Conservation (phyloP, 768 basidiomycete genomes). For the Calocybe indica region DNA sequence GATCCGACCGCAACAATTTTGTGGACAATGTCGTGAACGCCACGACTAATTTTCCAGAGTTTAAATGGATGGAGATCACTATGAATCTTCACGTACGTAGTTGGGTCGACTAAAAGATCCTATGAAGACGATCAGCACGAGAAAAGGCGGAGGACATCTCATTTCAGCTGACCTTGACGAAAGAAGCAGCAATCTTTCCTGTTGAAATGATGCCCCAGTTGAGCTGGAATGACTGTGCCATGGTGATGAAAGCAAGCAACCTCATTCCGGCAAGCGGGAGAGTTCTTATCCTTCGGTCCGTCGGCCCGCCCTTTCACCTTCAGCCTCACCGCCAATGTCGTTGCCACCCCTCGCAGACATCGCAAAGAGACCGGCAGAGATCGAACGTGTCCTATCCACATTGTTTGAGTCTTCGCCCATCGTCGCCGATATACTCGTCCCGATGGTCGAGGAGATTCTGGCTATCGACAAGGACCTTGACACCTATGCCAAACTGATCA, state of each 20-base stretch:
- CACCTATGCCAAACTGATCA: constrained; percentile 32
- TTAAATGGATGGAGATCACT: not conserved
- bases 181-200: constrained; percentile 61
- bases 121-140: constrained; percentile 20
- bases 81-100: constrained; percentile 34
- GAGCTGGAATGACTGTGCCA: constrained; percentile 35
- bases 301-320: too few relatives aligned
- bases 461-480: too few relatives aligned
- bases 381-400: constrained; percentile 2
- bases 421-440: constrained; percentile 37
- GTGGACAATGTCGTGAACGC: constrained; percentile 59
- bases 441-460: too few relatives aligned
- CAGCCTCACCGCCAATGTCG: too few relatives aligned
- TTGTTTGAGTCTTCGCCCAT: constrained; percentile 52
- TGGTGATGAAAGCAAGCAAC: constrained; percentile 1
- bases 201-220: constrained; percentile 90
- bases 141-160: not conserved
- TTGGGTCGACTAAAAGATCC: constrained; percentile 75
- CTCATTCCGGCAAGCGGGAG: too few relatives aligned
- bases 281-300: too few relatives aligned
- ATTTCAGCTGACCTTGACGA: constrained; percentile 47
- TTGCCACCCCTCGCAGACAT: too few relatives aligned
- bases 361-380: too few relatives aligned
- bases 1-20: constrained; percentile 75
- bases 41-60: constrained; percentile 39